These are phyloP conservation scores for Rhodotorula diobovata DNA, from an alignment of 768 basidiomycete genomes.

Conservation along the genomic window DNA sequence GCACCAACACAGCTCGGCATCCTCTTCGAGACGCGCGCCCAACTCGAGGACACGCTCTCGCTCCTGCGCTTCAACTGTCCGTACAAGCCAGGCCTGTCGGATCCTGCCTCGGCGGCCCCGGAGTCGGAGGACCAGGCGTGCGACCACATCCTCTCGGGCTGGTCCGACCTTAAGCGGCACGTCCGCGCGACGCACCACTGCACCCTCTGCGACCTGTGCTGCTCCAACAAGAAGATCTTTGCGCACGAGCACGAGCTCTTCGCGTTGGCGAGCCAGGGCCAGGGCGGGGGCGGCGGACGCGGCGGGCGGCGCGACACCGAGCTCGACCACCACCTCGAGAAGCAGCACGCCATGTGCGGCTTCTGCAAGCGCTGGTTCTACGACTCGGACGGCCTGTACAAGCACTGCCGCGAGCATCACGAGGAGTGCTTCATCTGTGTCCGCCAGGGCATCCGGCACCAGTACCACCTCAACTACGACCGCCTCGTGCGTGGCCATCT, in stretches of 20 bases:
- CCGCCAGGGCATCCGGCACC: slow-evolving; percentile 70
- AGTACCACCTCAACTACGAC: slow-evolving; percentile 98
- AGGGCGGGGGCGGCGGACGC: background rate
- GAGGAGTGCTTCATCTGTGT: slow-evolving; percentile 92
- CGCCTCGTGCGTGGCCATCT: slow-evolving; percentile 79
- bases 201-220: slow-evolving; percentile 82
- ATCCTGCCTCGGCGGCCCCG: background rate
- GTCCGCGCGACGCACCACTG: slow-evolving; percentile 68
- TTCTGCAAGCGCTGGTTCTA: slow-evolving; percentile 59
- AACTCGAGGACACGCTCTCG: slow-evolving; percentile 91
- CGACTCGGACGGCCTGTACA: slow-evolving; percentile 83
- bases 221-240: slow-evolving; percentile 86
- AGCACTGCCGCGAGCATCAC: slow-evolving; percentile 86
- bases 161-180: slow-evolving; percentile 85
- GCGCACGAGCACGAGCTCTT: slow-evolving; percentile 90
- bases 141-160: slow-evolving; percentile 75
- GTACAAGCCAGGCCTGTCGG: slow-evolving; percentile 6
- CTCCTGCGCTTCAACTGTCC: slow-evolving; percentile 94
- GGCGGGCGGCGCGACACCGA: slow-evolving; percentile 5
- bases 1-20: slow-evolving; percentile 59
- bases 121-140: slow-evolving; percentile 57
- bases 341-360: slow-evolving; percentile 32
- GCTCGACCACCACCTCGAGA: slow-evolving; percentile 21
- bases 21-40: slow-evolving; percentile 80
- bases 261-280: slow-evolving; percentile 52